phyloP scores from a whole-genome alignment of 2,329 filamentous ascomycete species.

The Beauveria bassiana region DNA sequence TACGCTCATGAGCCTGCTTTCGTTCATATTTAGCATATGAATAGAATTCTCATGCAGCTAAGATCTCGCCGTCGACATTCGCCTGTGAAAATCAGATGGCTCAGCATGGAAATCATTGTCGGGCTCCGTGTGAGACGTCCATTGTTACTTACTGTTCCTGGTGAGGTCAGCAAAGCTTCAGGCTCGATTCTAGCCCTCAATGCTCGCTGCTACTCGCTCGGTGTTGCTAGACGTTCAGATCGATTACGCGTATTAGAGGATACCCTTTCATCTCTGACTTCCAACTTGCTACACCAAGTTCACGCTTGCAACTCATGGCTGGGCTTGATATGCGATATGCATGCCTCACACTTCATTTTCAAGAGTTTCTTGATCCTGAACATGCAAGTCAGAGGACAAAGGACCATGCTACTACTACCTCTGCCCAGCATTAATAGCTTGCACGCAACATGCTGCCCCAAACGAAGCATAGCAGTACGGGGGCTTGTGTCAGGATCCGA shows the following conservation, averaged over 20 bases:
- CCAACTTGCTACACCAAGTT: neutral
- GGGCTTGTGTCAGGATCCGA: neutral
- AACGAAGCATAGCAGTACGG: neutral
- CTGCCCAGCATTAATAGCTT: neutral
- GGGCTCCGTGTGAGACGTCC: neutral
- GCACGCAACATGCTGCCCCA: neutral
- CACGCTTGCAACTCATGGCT: neutral
- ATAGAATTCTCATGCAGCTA: neutral
- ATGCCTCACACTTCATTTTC: neutral
- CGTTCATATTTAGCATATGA: neutral
- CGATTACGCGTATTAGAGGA: neutral
- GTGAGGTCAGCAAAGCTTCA: neutral
- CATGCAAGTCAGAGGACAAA: neutral
- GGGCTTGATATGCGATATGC: neutral
- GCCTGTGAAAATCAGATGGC: neutral
- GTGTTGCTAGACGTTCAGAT: neutral
- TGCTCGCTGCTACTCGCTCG: neutral
- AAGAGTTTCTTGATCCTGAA: neutral
- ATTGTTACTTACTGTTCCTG: neutral
- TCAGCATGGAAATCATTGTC: neutral
- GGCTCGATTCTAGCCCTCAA: neutral
- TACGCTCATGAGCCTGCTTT: neutral
- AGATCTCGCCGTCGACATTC: neutral
- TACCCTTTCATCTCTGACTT: neutral
- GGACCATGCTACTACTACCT: no score